Conservation (phyloP, 164 flowering plant genomes). For the Vitis rotundifolia region DNA sequence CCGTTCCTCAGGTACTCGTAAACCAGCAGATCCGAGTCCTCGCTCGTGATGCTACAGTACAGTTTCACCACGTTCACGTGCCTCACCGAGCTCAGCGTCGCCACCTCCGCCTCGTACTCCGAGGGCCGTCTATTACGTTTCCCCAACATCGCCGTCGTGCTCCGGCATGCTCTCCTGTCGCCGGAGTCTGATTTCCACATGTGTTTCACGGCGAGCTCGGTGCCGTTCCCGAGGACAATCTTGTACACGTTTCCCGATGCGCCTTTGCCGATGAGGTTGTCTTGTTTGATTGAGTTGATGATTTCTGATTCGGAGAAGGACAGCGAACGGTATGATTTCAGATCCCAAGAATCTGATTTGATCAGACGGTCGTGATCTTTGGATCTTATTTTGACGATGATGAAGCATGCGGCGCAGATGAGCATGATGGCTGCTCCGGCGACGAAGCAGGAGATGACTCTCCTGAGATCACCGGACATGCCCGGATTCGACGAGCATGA, state of each 20-base stretch:
- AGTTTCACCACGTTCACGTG: conserved; percentile 84
- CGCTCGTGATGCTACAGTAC: conserved; percentile 71
- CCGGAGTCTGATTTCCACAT: conserved; percentile 39
- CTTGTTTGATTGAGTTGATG: conserved; percentile 29
- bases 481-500: conserved; percentile 28
- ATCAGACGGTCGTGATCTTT: conserved; percentile 9
- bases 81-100: conserved; percentile 58
- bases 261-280: conserved; percentile 55
- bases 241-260: conserved; percentile 59
- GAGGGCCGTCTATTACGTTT: conserved; percentile 20
- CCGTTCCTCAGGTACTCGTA: conserved; percentile 78
- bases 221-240: conserved; percentile 29
- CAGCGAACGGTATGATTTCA: conserved; percentile 37
- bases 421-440: conserved; percentile 26
- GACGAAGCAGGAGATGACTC: conserved; percentile 20
- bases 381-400: conserved; percentile 17
- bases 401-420: conserved; percentile 13
- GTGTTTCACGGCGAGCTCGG: conserved; percentile 72
- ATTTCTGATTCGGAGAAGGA: conserved; percentile 42
- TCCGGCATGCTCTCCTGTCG: conserved; percentile 14
- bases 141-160: conserved; percentile 38
- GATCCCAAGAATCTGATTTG: conserved; percentile 31
- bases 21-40: conserved; percentile 64
- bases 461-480: conserved; percentile 4
- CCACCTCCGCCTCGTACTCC: conserved; percentile 78